Conservation (phyloP, 371 early-diverging fungal genomes). For the Dinochytrium kinnereticum region DNA sequence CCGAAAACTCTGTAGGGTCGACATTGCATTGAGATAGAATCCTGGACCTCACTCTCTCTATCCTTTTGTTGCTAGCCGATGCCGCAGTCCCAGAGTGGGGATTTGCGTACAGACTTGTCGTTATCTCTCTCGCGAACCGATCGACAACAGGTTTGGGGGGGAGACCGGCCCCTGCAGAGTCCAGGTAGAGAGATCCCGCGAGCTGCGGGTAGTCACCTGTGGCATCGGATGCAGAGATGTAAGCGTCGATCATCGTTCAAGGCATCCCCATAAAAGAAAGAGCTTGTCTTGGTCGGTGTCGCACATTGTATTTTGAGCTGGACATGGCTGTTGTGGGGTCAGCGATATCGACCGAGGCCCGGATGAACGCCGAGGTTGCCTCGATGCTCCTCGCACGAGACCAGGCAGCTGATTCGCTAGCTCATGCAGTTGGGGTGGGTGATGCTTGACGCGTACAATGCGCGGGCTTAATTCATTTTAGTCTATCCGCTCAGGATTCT, state of each 20-base stretch:
- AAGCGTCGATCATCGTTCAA: neutral
- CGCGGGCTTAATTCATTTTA: neutral
- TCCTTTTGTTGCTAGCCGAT: slow-evolving; percentile 11
- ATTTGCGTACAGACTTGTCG: slow-evolving; percentile 64
- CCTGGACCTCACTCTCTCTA: slow-evolving; percentile 25
- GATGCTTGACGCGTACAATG: neutral
- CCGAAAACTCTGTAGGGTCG: slow-evolving; percentile 33
- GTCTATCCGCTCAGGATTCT: neutral
- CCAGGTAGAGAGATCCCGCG: slow-evolving; percentile 57
- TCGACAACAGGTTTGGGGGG: slow-evolving; percentile 55
- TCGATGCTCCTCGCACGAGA: neutral
- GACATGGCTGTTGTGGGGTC: too few relatives aligned
- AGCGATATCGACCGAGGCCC: neutral
- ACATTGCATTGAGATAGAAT: slow-evolving; percentile 30
- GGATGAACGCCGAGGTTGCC: neutral
- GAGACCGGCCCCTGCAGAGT: slow-evolving; percentile 70
- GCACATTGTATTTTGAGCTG: too few relatives aligned
- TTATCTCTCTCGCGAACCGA: slow-evolving; percentile 53
- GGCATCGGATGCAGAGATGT: neutral
- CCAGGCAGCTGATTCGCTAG: neutral
- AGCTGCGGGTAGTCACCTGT: neutral
- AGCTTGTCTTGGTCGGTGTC: too few relatives aligned
- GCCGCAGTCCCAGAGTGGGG: slow-evolving; percentile 62
- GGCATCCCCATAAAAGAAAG: too few relatives aligned
- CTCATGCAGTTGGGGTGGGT: neutral